phyloP scores from a whole-genome alignment of 164 flowering plant genomes.

The Kingdonia uniflora region DNA sequence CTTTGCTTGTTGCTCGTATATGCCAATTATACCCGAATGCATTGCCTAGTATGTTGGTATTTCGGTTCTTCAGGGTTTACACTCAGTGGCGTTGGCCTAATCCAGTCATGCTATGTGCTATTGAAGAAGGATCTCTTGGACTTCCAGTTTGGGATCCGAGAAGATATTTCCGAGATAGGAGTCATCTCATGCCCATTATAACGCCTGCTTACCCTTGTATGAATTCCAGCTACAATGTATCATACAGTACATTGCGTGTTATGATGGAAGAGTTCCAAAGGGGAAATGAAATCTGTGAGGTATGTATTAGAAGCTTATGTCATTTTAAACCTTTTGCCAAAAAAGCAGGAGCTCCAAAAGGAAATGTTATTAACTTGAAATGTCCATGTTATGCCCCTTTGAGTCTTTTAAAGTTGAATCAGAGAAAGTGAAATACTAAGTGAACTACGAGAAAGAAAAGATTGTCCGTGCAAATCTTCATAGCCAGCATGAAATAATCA shows the following conservation, averaged over 20 bases:
- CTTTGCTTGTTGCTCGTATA: conserved; percentile 50
- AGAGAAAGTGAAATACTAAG: no score
- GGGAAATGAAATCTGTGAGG: conserved; percentile 82
- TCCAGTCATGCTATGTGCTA: conserved; percentile 56
- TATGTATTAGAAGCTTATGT: conserved; percentile 12
- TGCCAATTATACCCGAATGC: conserved; percentile 63
- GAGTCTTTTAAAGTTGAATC: no score
- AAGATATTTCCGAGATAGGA: conserved; percentile 52
- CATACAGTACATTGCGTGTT: conserved; percentile 73
- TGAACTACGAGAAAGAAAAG: no score
- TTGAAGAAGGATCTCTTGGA: conserved; percentile 70
- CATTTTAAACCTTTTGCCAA: not conserved
- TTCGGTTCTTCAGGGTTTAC: conserved; percentile 51
- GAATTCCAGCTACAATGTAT: conserved; percentile 98
- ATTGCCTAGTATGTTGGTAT: conserved; percentile 44
- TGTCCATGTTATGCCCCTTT: no score
- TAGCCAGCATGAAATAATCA: no score
- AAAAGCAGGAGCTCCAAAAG: no score
- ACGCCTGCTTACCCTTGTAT: conserved; percentile 97
- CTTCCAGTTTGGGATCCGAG: conserved; percentile 89
- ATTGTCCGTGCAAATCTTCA: no score
- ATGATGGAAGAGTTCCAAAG: conserved; percentile 80
- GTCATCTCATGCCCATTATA: conserved; percentile 84
- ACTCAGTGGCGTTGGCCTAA: conserved; percentile 62
- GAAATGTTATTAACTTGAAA: no score